A percentile compares a stretch with the other conserved stretches of the same genome.
Evolutionary conservation across 1,284 basidiomycete species (phyloP).

Genomic region (Inonotus hispidus): DNA sequence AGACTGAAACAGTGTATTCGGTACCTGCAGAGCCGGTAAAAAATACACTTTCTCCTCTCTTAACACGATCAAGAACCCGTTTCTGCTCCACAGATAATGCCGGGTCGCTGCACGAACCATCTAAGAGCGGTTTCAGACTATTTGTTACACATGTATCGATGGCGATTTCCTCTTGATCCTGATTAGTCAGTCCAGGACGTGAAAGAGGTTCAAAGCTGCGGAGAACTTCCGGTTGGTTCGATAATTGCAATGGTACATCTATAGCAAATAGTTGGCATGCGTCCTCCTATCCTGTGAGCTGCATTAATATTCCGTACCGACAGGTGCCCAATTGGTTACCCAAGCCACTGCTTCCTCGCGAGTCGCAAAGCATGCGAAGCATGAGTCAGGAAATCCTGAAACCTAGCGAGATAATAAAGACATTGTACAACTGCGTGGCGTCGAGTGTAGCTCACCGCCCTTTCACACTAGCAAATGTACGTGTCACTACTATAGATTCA

Average conservation of each 20-base stretch:
- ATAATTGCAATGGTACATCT: neutral
- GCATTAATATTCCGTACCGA: neutral
- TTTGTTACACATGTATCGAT: neutral
- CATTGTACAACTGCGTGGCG: neutral
- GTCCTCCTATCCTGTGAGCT: neutral
- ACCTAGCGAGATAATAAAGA: conserved; percentile 22
- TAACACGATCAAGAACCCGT: conserved; percentile 49
- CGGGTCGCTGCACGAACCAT: neutral
- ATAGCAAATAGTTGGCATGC: neutral
- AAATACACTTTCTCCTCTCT: conserved; percentile 62
- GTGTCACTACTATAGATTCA: neutral
- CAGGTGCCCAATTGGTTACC: conserved; percentile 19
- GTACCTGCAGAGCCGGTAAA: conserved; percentile 78
- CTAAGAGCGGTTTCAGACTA: neutral
- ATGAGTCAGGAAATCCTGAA: conserved; percentile 27
- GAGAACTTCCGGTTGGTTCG: neutral
- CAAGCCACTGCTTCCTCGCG: conserved; percentile 28
- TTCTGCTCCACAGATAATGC: conserved; percentile 49
- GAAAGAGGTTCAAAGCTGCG: neutral
- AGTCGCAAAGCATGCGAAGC: conserved; percentile 30
- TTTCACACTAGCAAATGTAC: conserved; percentile 6
- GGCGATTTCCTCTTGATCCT: neutral
- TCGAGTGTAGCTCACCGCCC: neutral
- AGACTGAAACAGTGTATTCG: neutral
- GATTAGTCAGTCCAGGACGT: neutral